A percentile compares a stretch with the other conserved stretches of the same genome.
Conservation (phyloP, 768 basidiomycete genomes). For the Lactifluus hygrophoroides region DNA sequence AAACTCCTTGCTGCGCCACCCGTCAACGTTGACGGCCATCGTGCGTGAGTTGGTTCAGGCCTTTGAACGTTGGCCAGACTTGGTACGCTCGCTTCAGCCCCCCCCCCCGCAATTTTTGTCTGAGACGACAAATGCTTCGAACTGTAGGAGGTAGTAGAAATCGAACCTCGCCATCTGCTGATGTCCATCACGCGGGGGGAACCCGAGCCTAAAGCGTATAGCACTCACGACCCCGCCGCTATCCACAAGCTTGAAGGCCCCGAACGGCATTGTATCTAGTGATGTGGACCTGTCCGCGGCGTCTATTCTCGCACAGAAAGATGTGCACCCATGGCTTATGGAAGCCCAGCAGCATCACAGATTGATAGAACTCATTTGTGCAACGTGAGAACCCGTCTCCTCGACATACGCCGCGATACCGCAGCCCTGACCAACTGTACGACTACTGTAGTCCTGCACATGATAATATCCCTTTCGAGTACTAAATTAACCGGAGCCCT, state of each 20-base stretch:
- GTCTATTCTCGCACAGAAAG: background rate
- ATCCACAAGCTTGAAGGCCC: background rate
- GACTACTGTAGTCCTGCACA: background rate
- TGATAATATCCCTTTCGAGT: background rate
- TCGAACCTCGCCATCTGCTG: constrained; percentile 5
- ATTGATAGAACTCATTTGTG: constrained; percentile 4
- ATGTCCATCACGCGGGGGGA: background rate
- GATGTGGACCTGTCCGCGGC: background rate
- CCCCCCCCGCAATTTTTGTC: background rate
- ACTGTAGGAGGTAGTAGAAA: background rate
- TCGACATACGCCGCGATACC: background rate
- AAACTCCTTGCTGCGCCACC: background rate
- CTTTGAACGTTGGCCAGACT: constrained; percentile 8
- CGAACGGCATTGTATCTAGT: background rate
- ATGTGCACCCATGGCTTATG: constrained; percentile 4
- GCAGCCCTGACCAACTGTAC: too few species aligned
- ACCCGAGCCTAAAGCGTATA: constrained; percentile 3
- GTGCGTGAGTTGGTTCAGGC: too few species aligned
- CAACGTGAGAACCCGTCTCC: background rate
- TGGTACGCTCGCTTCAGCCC: background rate
- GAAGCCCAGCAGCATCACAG: constrained; percentile 6
- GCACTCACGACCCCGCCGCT: background rate
- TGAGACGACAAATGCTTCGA: background rate
- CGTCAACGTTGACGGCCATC: background rate
- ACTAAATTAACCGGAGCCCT: background rate